Conservation (phyloP, 768 basidiomycete genomes). For the Megacollybia marginata region DNA sequence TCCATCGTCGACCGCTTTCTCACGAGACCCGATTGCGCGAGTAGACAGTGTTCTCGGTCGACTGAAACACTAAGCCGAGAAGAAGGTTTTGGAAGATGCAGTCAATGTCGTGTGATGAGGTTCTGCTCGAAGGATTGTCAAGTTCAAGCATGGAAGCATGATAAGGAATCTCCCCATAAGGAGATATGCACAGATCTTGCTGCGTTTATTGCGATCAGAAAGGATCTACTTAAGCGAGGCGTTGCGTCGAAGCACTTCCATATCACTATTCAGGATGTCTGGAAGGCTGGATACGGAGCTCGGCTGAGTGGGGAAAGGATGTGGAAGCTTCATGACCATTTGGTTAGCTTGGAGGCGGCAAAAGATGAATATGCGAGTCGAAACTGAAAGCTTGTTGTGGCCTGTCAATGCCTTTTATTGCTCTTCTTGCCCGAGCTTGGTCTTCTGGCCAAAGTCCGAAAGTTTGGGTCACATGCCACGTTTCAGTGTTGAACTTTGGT, state of each 20-base stretch:
- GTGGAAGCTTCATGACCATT: background rate
- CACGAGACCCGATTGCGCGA: background rate
- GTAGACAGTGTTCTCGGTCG: background rate
- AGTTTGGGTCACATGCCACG: no score
- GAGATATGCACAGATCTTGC: background rate
- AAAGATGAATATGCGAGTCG: background rate
- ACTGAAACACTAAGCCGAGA: background rate
- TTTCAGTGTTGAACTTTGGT: no score
- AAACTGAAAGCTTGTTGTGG: no score
- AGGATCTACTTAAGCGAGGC: background rate
- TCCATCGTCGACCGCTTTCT: background rate
- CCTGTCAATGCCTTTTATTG: no score
- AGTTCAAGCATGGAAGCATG: background rate
- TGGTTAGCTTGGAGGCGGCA: background rate
- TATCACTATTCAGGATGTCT: background rate
- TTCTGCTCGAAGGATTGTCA: background rate
- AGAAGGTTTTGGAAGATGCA: background rate
- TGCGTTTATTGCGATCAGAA: background rate
- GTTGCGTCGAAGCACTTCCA: background rate
- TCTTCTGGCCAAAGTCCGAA: no score
- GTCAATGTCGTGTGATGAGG: background rate
- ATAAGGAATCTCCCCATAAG: background rate
- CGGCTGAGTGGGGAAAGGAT: background rate
- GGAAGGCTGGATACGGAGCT: background rate
- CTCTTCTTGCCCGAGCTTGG: no score